A percentile compares a stretch with the other conserved stretches of the same genome.
Conservation (phyloP, 2,329 filamentous ascomycete species). For the Venturia carpophila region DNA sequence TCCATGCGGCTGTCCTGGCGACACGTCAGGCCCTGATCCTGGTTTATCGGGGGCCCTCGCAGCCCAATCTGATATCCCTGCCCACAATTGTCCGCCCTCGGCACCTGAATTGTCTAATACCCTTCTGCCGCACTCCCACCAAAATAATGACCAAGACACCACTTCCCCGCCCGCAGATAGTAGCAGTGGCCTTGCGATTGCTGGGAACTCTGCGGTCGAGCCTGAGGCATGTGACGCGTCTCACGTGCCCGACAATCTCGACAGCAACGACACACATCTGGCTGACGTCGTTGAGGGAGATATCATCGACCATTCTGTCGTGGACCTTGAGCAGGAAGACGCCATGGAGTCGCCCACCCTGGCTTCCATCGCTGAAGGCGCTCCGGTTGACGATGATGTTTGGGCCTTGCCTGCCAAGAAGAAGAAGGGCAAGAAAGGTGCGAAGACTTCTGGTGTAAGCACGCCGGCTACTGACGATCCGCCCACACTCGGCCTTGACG, state of each 20-base stretch:
- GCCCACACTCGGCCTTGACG: neutral
- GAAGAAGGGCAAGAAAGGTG: constrained; percentile 42
- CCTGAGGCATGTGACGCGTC: neutral
- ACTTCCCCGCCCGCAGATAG: constrained; percentile 1
- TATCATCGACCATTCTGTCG: neutral
- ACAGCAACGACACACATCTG: neutral
- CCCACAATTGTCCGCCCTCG: neutral
- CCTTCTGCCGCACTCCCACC: neutral
- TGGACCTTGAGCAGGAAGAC: neutral
- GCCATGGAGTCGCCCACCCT: neutral
- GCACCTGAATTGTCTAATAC: neutral
- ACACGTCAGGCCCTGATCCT: constrained; percentile 2
- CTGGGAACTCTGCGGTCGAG: neutral
- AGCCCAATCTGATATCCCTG: constrained; percentile 1
- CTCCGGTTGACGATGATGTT: constrained; percentile 59
- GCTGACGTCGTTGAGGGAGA: neutral
- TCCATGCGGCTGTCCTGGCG: neutral
- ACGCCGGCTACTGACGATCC: neutral
- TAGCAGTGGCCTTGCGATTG: neutral
- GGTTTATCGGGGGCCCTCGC: neutral
- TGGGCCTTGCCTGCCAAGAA: constrained; percentile 71
- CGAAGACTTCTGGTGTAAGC: constrained; percentile 19
- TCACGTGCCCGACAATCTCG: neutral
- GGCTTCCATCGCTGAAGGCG: constrained; percentile 52
- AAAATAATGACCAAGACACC: neutral